Evolutionary conservation across 441 rosid species (phyloP), one percentile per base, ranked within the genome.

Genomic region (Brassica balearica): DNA sequence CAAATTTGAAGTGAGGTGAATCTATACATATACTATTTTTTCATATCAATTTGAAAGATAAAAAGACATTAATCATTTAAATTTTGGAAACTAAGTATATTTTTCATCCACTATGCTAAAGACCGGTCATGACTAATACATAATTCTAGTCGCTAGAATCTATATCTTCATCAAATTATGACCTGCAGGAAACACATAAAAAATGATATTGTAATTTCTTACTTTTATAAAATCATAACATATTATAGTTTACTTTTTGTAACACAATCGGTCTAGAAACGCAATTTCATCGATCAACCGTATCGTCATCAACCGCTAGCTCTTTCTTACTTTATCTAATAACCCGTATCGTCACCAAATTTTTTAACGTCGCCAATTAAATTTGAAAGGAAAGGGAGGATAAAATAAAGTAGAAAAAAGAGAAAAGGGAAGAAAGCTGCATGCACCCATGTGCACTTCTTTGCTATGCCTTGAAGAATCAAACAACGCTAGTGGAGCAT

Each of bases 401-500:
- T 66, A 66, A 74, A 58, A 58, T 10, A 75, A 75, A 68, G 58
- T 41, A 58, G 60, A 59, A 59, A 34, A 17, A 0, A 5, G n/a
- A 10, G n/a, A 46, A 43, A 46, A 46, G 32, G 68, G 23, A 64
- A 38, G 69, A 74, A 55, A 71, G 81, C 11, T 71, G 70, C 2
- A 68, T 41, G 74, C 58, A 70, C 72, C 68, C 68, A 68, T 77
- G 78, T 66, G 46, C 75, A 56, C 62, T 41, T 71, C 76, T 65
- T 77, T 77, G 81, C 76, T 77, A 56, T 77, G 81, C 76, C 81
- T 77, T 77, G 68, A 77, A 77, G 81, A 71, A 65, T 77, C 81
- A 77, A 15, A 78, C 77, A 78, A 56, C 1, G 65, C 51, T 34
- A 72, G 68, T 72, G 81, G 77, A 36, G 22, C 10, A 5, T 32